Percentiles rank a stretch among this genome's conserved stretches.
phyloP scores from a whole-genome alignment of 257 asterid species.

The Solanum chiquidenum region DNA sequence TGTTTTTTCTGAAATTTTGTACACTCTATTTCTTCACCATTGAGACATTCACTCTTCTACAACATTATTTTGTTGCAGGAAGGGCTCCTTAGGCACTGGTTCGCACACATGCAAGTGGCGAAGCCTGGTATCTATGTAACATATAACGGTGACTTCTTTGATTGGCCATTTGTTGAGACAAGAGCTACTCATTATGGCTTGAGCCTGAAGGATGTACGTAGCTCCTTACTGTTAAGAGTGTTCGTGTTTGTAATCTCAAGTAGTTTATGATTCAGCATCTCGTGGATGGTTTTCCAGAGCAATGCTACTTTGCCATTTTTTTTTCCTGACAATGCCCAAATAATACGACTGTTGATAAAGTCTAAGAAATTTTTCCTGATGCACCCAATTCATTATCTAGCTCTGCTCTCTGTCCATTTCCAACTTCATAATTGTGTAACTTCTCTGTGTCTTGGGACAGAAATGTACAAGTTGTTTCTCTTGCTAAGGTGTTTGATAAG shows the following conservation, averaged over 20 bases:
- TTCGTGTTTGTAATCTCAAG: not conserved
- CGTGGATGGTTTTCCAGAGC: not conserved
- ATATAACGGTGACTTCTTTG: constrained; percentile 96
- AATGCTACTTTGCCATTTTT: not conserved
- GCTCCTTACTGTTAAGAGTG: not conserved
- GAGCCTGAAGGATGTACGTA: constrained; percentile 63
- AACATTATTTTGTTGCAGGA: constrained; percentile 34
- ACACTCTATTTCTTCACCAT: not conserved
- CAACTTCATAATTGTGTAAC: not conserved
- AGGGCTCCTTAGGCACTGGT: constrained; percentile 80
- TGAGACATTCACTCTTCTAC: not conserved
- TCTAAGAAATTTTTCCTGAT: not conserved
- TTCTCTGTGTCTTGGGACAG: not conserved
- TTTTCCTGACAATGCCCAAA: not conserved
- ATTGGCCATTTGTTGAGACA: constrained; percentile 93
- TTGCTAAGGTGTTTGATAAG: not conserved
- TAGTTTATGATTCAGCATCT: not conserved
- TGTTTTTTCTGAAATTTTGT: not conserved
- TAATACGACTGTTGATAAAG: not conserved
- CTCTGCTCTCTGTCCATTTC: not conserved
- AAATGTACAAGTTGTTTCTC: not conserved
- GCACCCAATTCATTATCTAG: not conserved
- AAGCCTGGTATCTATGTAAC: constrained; percentile 96
- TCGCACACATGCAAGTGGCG: constrained; percentile 83
- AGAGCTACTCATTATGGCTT: constrained; percentile 88